phyloP scores from a whole-genome alignment of 352 stramenopile species.

The Phytopythium chamaehyphon region DNA sequence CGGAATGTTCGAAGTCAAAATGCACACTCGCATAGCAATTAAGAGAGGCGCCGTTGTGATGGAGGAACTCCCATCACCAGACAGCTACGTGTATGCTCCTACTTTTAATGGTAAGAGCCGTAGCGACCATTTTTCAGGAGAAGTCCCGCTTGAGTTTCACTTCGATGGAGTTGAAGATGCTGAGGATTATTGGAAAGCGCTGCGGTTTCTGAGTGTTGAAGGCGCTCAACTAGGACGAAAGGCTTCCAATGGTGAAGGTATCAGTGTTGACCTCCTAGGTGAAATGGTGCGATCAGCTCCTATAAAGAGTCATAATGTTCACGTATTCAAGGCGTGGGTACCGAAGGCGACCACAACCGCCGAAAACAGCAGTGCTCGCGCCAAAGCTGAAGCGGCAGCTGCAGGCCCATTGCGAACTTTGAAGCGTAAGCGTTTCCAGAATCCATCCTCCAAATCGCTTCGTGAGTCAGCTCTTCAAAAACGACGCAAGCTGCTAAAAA shows the following conservation, averaged over 20 bases:
- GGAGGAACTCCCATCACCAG: slow-evolving; percentile 39
- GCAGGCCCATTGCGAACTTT: slow-evolving; percentile 36
- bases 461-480: slow-evolving; percentile 19
- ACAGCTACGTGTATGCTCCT: slow-evolving; percentile 62
- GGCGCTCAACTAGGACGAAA: slow-evolving; percentile 45
- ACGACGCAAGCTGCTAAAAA: slow-evolving; percentile 22
- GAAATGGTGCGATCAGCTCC: slow-evolving; percentile 50
- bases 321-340: slow-evolving; percentile 63
- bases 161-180: slow-evolving; percentile 34
- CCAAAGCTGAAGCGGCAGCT: slow-evolving; percentile 40
- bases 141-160: slow-evolving; percentile 50
- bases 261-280: slow-evolving; percentile 53
- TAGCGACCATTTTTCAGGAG: slow-evolving; percentile 47
- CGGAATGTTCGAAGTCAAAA: slow-evolving; percentile 55
- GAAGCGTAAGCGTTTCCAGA: slow-evolving; percentile 57
- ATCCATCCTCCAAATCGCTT: slow-evolving; percentile 4
- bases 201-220: slow-evolving; percentile 70
- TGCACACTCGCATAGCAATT: slow-evolving; percentile 41
- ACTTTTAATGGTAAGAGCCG: slow-evolving; percentile 50
- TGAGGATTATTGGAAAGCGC: slow-evolving; percentile 68
- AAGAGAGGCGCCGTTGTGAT: slow-evolving; percentile 55
- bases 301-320: slow-evolving; percentile 65
- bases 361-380: slow-evolving; percentile 39
- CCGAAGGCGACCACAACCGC: slow-evolving; percentile 38
- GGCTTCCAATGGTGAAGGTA: slow-evolving; percentile 21